Conservation (phyloP, 768 basidiomycete species). For the Mycena vulgaris region DNA sequence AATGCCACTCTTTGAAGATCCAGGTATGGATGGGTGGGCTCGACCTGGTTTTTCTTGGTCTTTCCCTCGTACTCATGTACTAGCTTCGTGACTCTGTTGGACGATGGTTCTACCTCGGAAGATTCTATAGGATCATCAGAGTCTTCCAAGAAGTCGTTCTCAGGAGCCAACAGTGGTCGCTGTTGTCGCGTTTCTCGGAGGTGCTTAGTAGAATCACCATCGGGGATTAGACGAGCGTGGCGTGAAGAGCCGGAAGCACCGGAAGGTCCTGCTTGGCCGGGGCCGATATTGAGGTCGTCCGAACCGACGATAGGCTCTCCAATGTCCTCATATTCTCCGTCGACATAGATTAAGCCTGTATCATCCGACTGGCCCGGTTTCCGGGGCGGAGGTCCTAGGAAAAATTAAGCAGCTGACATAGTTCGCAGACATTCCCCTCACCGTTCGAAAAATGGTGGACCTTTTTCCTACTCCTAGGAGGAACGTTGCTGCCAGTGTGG, state of each 20-base stretch:
- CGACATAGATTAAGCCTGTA: constrained; percentile 2
- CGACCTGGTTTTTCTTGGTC: background rate
- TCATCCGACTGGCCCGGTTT: constrained; percentile 15
- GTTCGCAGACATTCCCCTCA: background rate
- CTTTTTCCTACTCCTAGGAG: constrained; percentile 23
- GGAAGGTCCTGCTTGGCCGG: background rate
- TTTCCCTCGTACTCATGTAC: background rate
- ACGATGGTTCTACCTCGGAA: background rate
- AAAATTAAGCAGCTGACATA: constrained; percentile 1
- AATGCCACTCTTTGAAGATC: background rate
- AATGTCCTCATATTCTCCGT: constrained; percentile 7
- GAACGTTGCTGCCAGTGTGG: background rate
- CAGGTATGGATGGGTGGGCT: background rate
- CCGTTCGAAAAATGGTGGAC: constrained; percentile 19
- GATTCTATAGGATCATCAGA: constrained; percentile 20
- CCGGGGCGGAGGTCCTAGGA: background rate
- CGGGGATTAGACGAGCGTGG: background rate
- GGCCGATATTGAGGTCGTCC: constrained; percentile 2
- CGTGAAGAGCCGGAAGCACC: background rate
- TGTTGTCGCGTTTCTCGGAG: background rate
- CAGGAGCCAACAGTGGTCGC: constrained; percentile 13
- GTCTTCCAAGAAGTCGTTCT: background rate
- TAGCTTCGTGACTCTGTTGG: background rate
- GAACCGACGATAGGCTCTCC: background rate
- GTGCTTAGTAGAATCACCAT: background rate